Base-by-base conservation (phyloP, 306 rosid genomes). In the Castanospermum australe region DNA sequence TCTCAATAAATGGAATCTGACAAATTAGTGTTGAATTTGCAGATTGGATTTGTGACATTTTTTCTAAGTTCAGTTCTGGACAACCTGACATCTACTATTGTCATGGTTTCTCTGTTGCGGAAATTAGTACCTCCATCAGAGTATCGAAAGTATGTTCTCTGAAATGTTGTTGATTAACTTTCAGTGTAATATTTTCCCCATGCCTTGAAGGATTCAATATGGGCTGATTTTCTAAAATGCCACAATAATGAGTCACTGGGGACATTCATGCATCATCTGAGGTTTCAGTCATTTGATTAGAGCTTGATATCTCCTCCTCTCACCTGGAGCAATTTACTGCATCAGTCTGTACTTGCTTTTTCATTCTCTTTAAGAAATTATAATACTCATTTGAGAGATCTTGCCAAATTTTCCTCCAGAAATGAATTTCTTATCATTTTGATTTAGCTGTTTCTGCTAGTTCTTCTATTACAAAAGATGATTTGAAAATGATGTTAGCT, bases 61-160 rank as follows among this genome's bases (percentile, higher is more conserved):
- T 91, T 87, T 79, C 97, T 95, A 66, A 95, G 99, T 85, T 50
- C 99, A 30, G 65, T 92, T 81, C 90, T 95, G 11, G 97, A 95
- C 91, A 95, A 95, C 89, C 88, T 95, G 83, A 95, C 99, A 21
- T 89, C 99, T 45, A 95, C 99, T 66, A 95, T 95, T 65, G 84
- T 92, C 86, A 95, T 95, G 99, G 95, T 95, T 78, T 95, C 97
- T 77, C 81, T 95, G 64, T 85, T 95, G 87, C 88, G 94, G 80
- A 95, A 95, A 80, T 87, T 95, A 72, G 92, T 90, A 80, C 98
- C 98, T 82, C 97, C 90, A 22, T 90, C 98, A 38, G 99, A 95
- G 76, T 95, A 89, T 63, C 93, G 96, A 76, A 95, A 90, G 99
- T 92, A 92, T 48, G 92, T 77, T 39, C 15, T 38, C 39, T 76